Conservation (phyloP, 805 yeast genomes). For the Saturnispora bothae region DNA sequence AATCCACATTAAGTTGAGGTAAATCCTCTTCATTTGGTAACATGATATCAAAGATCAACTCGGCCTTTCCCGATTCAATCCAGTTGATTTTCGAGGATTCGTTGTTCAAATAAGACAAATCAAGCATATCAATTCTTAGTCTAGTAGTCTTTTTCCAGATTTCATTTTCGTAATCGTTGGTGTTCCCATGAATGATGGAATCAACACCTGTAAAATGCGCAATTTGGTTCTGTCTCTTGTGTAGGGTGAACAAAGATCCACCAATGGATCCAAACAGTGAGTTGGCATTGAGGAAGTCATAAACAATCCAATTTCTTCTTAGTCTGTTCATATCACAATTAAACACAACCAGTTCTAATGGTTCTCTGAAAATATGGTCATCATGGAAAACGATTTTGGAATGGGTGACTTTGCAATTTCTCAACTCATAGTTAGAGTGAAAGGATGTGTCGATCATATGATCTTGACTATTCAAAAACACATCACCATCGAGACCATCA, state of each 20-base stretch:
- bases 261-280: constrained; percentile 67
- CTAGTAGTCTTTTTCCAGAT: constrained; percentile 45
- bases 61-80: constrained; percentile 63
- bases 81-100: constrained; percentile 47
- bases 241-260: constrained; percentile 66
- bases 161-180: constrained; percentile 10
- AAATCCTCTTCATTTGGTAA: constrained; percentile 42
- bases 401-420: constrained; percentile 39
- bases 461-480: constrained; percentile 14
- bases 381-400: constrained; percentile 31
- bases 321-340: constrained; percentile 55
- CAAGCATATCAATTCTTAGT: constrained; percentile 31
- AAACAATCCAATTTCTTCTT: constrained; percentile 44
- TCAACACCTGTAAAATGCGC: constrained; percentile 32
- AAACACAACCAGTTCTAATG: constrained; percentile 46
- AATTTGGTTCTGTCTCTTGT: constrained; percentile 54
- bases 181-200: constrained; percentile 8
- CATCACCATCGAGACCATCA: constrained; percentile 35
- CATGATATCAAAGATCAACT: constrained; percentile 61
- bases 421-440: constrained; percentile 29
- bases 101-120: constrained; percentile 22
- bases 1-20: constrained; percentile 13
- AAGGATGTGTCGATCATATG: constrained; percentile 16
- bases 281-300: constrained; percentile 61
- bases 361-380: constrained; percentile 17